These are phyloP conservation scores for Exophiala calicioides DNA, from an alignment of 2,329 filamentous ascomycete species.

Conservation along the genomic window DNA sequence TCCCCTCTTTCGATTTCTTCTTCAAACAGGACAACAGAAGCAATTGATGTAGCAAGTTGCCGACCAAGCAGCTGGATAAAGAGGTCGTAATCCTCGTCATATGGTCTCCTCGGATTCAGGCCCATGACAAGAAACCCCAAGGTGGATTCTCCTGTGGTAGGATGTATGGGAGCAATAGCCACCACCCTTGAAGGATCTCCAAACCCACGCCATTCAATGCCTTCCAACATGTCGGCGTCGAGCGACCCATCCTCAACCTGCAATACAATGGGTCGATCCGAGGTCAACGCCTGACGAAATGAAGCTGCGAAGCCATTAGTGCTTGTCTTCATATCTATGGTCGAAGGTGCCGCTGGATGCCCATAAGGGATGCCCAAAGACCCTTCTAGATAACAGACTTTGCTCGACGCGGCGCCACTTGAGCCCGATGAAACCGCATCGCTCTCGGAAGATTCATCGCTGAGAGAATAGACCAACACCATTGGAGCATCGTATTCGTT, in stretches of 20 bases:
- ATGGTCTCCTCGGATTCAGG: slow-evolving; percentile 74
- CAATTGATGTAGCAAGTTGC: slow-evolving; percentile 76
- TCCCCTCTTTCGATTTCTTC: slow-evolving; percentile 77
- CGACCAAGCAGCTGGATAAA: slow-evolving; percentile 74
- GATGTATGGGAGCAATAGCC: slow-evolving; percentile 76
- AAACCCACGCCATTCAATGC: slow-evolving; percentile 69
- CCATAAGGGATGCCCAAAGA: slow-evolving; percentile 66
- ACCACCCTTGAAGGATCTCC: slow-evolving; percentile 69
- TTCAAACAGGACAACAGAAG: slow-evolving; percentile 79
- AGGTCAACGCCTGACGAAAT: slow-evolving; percentile 73
- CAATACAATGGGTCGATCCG: slow-evolving; percentile 66
- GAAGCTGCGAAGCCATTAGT: slow-evolving; percentile 74
- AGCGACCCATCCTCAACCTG: slow-evolving; percentile 68
- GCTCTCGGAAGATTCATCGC: slow-evolving; percentile 65
- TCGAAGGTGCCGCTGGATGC: slow-evolving; percentile 61
- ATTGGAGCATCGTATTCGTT: slow-evolving; percentile 78
- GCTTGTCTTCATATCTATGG: slow-evolving; percentile 69
- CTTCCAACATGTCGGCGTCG: slow-evolving; percentile 64
- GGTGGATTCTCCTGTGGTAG: slow-evolving; percentile 71
- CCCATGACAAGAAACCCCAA: slow-evolving; percentile 79
- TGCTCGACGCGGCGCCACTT: slow-evolving; percentile 61
- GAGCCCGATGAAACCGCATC: slow-evolving; percentile 73
- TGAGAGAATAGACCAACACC: slow-evolving; percentile 73
- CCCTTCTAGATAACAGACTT: slow-evolving; percentile 70
- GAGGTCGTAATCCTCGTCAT: slow-evolving; percentile 76